Conservation (phyloP, 2,329 filamentous ascomycete species). For the Xylaria multiplex region DNA sequence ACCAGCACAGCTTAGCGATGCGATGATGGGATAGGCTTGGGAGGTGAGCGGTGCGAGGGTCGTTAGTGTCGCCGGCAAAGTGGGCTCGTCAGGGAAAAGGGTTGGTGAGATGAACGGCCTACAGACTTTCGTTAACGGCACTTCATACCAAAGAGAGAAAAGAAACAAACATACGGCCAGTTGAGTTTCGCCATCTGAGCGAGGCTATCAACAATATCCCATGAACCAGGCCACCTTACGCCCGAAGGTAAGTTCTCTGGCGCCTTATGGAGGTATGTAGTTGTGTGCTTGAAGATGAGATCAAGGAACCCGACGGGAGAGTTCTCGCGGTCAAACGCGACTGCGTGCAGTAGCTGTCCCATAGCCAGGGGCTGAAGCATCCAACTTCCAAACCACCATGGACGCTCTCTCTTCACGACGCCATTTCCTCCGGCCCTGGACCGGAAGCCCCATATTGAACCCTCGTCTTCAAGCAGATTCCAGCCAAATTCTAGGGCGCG, state of each 20-base stretch:
- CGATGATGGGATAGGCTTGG: conserved; percentile 86
- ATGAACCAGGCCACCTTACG: conserved; percentile 77
- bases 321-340: conserved; percentile 80
- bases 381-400: conserved; percentile 89
- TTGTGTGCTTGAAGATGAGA: conserved; percentile 75
- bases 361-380: conserved; percentile 79
- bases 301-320: conserved; percentile 56
- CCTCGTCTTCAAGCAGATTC: conserved; percentile 81
- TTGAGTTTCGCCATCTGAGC: conserved; percentile 81
- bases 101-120: conserved; percentile 85
- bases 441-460: conserved; percentile 70
- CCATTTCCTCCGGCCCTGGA: conserved; percentile 53
- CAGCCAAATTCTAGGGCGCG: conserved; percentile 87
- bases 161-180: conserved; percentile 76
- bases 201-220: conserved; percentile 82
- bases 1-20: conserved; percentile 85
- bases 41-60: conserved; percentile 81
- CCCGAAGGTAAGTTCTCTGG: conserved; percentile 74
- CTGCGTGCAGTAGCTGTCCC: conserved; percentile 79
- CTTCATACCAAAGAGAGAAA: background rate
- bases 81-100: conserved; percentile 78
- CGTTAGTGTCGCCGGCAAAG: conserved; percentile 72
- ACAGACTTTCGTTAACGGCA: conserved; percentile 36
- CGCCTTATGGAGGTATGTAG: conserved; percentile 79
- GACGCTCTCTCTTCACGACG: conserved; percentile 69